Evolutionary conservation across 352 stramenopile species (phyloP), one percentile per base, ranked within the genome.

Genomic region (Phytopythium sindhum): DNA sequence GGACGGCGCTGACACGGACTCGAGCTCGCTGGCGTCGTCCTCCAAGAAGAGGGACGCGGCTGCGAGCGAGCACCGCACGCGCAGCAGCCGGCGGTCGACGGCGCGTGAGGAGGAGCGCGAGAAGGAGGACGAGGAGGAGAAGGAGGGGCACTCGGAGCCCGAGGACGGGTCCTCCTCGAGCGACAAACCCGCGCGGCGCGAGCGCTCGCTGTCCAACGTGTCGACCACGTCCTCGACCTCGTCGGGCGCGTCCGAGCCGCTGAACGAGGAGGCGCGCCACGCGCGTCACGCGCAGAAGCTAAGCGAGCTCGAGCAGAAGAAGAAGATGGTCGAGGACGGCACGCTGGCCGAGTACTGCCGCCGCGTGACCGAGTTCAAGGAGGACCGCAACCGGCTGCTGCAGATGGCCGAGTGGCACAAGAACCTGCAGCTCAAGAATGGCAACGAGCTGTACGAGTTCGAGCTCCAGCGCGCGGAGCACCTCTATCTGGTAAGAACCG

Each of bases 341-440:
- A 92, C 83, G 37, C 80, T 94, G 2, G 81, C 82, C 23, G 85
- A 93, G 73, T 93, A 84, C 72, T 92, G 85, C 41, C 83, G 85
- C 21, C 85, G 85, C n/a, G 84, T 91, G 31, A 82, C 80, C 17
- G 86, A 89, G 54, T 94, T 91, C 61, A 94, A 94, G 63, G 81
- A 92, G 47, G 84, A 94, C 57, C 80, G 81, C 59, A 90, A 88
- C 45, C 78, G 80, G 6, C 59, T 91, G 61, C 69, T 94, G 47
- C 78, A 92, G 64, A 86, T 72, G 0, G 86, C 86, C 3, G 81
- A 92, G 66, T 82, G 87, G 66, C 86, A 94, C 71, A 89, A 90
- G 66, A 88, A 87, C 58, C 65, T 94, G 29, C 86, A 94, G 72
- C 70, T 94, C n/a, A 91, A 90, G 64, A 94, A 94, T 69, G 80